Evolutionary conservation across 2,329 filamentous ascomycete genomes (phyloP), one percentile per base, ranked within the genome.

Genomic region (Thielaviopsis punctulata): DNA sequence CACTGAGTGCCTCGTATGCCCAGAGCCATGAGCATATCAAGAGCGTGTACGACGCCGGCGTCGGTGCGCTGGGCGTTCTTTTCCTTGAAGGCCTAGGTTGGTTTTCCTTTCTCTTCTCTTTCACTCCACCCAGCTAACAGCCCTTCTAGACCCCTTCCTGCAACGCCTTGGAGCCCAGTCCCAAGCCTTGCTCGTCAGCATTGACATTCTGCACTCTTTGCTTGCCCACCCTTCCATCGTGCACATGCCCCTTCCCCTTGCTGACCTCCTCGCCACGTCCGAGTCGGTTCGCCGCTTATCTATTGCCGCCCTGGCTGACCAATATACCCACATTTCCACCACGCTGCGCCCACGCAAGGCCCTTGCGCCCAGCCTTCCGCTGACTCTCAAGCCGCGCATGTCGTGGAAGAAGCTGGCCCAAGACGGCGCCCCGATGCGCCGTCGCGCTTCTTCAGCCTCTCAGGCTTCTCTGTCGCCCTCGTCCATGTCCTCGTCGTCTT

Each of bases 11-110:
- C 13, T 36, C 30, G 7, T 36, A 36, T n/a, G 30, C 30, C 9
- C 9, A 3, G 6, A 36, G 30, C 13, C 30, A 36, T 36, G 30
- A 15, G 1, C 13, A 36, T 4, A 15, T 67, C 52, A 59, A 60
- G 39, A 63, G 66, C 10, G 60, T 61, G 1, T 68, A 64, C 49
- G 60, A 62, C 15, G 59, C 60, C 19, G 66, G 62, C 9, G 60
- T 58, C 2, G 60, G 63, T 18, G 58, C 67, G 2, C 58, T 69
- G 21, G 67, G 68, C 0, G 52, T 60, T 4, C 60, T 61, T 2
- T 69, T 66, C 48, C 58, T 60, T 1, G 54, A 53, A 1, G 68
- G 68, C 36, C 65, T 69, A 49, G 59, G 66, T 68, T 54, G 60
- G 56, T 23, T 21, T 15, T 7, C 15, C 7, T 36, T 15, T n/a